Percentiles rank a stretch among this genome's conserved stretches.
Evolutionary conservation across 2,329 filamentous ascomycete species (phyloP).

Genomic region (Teratosphaeriaceae sp.): DNA sequence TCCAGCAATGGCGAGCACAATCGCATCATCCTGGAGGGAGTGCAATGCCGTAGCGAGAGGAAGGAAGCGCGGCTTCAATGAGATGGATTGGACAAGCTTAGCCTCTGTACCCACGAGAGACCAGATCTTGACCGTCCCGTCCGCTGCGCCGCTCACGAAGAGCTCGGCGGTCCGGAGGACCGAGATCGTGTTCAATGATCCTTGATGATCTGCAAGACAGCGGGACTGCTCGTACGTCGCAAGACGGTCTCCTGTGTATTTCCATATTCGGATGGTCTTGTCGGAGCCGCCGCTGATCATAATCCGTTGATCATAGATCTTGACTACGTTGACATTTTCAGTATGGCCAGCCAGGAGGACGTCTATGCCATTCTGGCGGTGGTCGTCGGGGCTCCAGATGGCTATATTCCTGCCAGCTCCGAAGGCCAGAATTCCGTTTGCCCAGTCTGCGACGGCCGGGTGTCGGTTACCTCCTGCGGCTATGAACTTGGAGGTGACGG

Average conservation of each 20-base stretch:
- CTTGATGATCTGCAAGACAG: conserved; percentile 60
- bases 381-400: conserved; percentile 67
- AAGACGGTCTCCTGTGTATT: conserved; percentile 19
- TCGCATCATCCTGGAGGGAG: conserved; percentile 44
- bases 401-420: conserved; percentile 86
- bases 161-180: conserved; percentile 39
- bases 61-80: conserved; percentile 71
- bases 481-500: conserved; percentile 32
- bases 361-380: conserved; percentile 51
- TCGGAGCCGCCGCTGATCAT: conserved; percentile 80
- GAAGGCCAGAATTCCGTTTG: conserved; percentile 68
- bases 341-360: conserved; percentile 67
- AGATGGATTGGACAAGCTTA: conserved; percentile 62
- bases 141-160: conserved; percentile 56
- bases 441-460: conserved; percentile 85
- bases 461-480: conserved; percentile 86
- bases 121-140: conserved; percentile 63
- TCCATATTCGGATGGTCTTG: conserved; percentile 63
- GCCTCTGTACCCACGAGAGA: conserved; percentile 40
- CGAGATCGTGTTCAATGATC: conserved; percentile 62
- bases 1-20: conserved; percentile 70
- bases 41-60: conserved; percentile 70
- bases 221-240: conserved; percentile 35
- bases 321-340: conserved; percentile 74
- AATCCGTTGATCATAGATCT: conserved; percentile 61